These are phyloP conservation scores for Aureobasidium sp. DNA, from an alignment of 2,329 filamentous ascomycete genomes.

Conservation along the genomic window DNA sequence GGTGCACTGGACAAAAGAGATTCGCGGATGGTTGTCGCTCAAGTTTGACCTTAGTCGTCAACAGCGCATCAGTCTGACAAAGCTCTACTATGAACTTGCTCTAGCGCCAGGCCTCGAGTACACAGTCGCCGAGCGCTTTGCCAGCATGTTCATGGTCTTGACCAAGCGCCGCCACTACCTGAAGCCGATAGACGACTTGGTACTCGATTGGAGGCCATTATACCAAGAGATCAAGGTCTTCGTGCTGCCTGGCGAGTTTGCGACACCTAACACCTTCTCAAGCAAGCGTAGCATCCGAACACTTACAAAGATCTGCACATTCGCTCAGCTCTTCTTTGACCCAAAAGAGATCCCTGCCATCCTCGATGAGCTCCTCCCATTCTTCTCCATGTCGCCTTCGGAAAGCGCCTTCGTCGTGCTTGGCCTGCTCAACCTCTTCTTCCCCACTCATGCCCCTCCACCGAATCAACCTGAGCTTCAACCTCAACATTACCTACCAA, in stretches of 20 bases:
- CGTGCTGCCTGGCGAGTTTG: conserved; percentile 76
- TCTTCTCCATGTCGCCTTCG: conserved; percentile 88
- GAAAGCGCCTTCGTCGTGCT: conserved; percentile 91
- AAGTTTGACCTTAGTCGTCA: conserved; percentile 94
- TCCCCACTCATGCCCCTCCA: conserved; percentile 76
- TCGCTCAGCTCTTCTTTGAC: conserved; percentile 88
- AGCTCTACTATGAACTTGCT: conserved; percentile 88
- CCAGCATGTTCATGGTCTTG: conserved; percentile 91
- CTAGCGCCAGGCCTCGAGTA: conserved; percentile 84
- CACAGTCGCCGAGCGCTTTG: conserved; percentile 76
- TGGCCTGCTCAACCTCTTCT: conserved; percentile 74
- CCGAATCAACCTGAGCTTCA: conserved; percentile 66
- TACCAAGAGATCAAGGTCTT: conserved; percentile 90
- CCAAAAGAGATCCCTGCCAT: conserved; percentile 75
- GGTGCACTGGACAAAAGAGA: conserved; percentile 93
- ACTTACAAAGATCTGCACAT: conserved; percentile 81
- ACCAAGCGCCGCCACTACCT: conserved; percentile 99
- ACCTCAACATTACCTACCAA: conserved; percentile 82
- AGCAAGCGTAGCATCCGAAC: conserved; percentile 62
- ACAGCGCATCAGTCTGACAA: conserved; percentile 74
- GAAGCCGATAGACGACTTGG: conserved; percentile 80
- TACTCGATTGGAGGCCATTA: conserved; percentile 84
- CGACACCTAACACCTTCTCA: conserved; percentile 49
- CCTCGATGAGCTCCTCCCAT: conserved; percentile 44
- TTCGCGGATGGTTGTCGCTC: conserved; percentile 87